These are phyloP conservation scores for Melampsora abietis-canadensis DNA, from an alignment of 1,284 basidiomycete genomes.

Conservation along the genomic window DNA sequence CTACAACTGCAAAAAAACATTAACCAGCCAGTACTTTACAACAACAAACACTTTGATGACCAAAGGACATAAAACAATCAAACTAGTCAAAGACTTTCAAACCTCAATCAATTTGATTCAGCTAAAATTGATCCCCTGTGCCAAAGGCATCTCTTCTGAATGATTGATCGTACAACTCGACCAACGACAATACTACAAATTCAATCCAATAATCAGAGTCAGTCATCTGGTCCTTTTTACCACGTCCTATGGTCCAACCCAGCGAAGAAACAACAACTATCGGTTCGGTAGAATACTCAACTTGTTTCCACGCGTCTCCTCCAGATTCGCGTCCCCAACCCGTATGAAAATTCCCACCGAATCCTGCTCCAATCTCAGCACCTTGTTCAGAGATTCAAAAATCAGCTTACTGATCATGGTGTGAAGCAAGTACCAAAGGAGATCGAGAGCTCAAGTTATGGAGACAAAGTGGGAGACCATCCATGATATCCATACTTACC, in stretches of 20 bases:
- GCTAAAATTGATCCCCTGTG: constrained; percentile 82
- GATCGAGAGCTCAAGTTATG: constrained; percentile 38
- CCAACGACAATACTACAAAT: constrained; percentile 52
- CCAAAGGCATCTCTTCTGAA: constrained; percentile 77
- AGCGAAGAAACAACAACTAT: not conserved
- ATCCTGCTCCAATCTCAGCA: constrained; percentile 86
- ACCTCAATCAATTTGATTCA: constrained; percentile 15
- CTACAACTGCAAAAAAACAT: too few relatives aligned
- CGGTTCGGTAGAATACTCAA: constrained; percentile 56
- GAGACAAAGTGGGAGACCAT: constrained; percentile 44
- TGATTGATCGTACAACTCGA: constrained; percentile 90
- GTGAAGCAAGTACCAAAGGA: constrained; percentile 57
- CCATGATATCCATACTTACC: constrained; percentile 13
- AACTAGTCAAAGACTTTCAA: too few relatives aligned
- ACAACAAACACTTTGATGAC: too few relatives aligned
- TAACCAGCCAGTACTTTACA: too few relatives aligned
- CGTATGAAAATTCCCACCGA: constrained; percentile 82
- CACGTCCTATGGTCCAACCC: constrained; percentile 14
- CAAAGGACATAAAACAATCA: too few relatives aligned
- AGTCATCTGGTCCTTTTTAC: not conserved
- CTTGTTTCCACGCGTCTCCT: constrained; percentile 94
- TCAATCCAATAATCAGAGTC: constrained; percentile 5
- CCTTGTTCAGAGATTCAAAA: constrained; percentile 75
- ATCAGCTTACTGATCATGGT: constrained; percentile 65
- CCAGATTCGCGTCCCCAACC: constrained; percentile 92